A percentile compares a stretch with the other conserved stretches of the same genome.
phyloP scores from a whole-genome alignment of 192 early-diverging fungal species.

The Backusella sp. region DNA sequence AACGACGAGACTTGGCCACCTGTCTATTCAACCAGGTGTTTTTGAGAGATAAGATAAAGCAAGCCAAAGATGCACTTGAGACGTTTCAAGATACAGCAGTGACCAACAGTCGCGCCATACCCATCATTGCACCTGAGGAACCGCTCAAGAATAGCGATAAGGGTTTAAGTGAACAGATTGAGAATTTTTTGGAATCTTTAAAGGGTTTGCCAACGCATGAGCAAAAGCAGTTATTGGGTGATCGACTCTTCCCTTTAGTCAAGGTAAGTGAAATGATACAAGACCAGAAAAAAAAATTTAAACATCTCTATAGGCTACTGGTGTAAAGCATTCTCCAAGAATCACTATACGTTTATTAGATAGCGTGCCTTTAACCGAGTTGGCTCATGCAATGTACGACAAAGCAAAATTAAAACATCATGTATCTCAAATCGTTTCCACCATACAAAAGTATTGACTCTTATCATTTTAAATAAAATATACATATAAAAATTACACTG shows the following conservation, averaged over 20 bases:
- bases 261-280: constrained; percentile 27
- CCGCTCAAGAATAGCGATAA: background rate
- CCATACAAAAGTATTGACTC: background rate
- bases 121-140: background rate
- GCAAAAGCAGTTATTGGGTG: constrained; percentile 42
- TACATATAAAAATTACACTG: background rate
- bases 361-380: constrained; percentile 27
- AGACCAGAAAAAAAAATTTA: background rate
- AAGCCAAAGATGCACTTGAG: constrained; percentile 36
- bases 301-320: constrained; percentile 22
- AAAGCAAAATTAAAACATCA: constrained; percentile 27
- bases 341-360: constrained; percentile 43
- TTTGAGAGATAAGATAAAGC: constrained; percentile 30
- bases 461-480: background rate
- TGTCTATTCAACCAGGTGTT: constrained; percentile 42
- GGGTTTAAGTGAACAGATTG: constrained; percentile 18
- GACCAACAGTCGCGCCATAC: background rate
- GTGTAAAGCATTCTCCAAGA: constrained; percentile 37
- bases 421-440: constrained; percentile 11
- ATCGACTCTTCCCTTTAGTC: constrained; percentile 39
- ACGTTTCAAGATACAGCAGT: constrained; percentile 16
- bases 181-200: constrained; percentile 27
- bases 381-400: constrained; percentile 42
- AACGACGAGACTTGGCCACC: constrained; percentile 31
- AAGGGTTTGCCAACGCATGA: constrained; percentile 28